A percentile compares a stretch with the other conserved stretches of the same genome.
Conservation (phyloP, 176 grass and related monocot species). For the Musa troglodytarum region DNA sequence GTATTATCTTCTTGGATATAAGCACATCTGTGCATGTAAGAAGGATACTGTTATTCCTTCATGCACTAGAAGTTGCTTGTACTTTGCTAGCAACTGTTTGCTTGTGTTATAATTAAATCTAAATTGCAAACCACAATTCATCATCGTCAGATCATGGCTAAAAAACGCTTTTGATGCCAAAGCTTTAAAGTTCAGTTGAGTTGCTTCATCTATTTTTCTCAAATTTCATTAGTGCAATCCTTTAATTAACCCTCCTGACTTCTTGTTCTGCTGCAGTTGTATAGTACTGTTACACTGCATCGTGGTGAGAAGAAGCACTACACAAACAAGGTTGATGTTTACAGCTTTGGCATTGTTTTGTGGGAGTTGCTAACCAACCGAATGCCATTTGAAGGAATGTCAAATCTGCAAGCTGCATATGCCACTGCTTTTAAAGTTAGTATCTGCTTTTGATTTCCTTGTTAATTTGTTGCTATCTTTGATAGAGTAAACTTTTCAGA, state of each 20-base stretch:
- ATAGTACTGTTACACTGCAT: conserved; percentile 90
- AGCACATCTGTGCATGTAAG: no score
- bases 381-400: conserved; percentile 99
- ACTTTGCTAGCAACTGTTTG: no score
- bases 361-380: conserved; percentile 95
- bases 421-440: conserved; percentile 93
- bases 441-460: not conserved
- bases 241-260: not conserved
- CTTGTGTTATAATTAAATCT: no score
- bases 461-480: not conserved
- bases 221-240: not conserved
- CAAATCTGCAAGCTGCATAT: conserved; percentile 96
- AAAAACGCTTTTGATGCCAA: no score
- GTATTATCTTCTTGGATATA: no score
- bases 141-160: no score
- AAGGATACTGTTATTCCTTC: no score
- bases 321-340: conserved; percentile 98
- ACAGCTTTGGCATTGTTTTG: conserved; percentile 97
- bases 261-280: conserved; percentile 39
- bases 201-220: no score
- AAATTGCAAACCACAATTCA: no score
- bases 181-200: no score
- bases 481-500: not conserved
- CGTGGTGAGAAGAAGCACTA: conserved; percentile 99
- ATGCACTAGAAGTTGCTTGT: no score